Percentiles rank a stretch among this genome's conserved stretches.
These are phyloP conservation scores for Adiantum capillusveneris DNA, from an alignment of 75 land plant genomes.

Conservation along the genomic window DNA sequence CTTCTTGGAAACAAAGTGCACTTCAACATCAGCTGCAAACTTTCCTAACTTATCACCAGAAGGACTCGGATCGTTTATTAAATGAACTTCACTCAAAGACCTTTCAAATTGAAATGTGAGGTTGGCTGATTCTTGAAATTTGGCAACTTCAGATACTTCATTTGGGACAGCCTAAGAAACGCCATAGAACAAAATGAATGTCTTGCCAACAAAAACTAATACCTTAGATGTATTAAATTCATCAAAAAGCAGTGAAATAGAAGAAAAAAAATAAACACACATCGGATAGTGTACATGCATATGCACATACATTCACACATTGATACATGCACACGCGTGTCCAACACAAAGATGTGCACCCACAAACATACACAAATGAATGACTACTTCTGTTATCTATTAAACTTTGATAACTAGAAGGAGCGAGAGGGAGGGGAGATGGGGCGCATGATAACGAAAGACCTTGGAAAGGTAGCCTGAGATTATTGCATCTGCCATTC, in stretches of 20 bases:
- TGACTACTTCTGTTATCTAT: too few species aligned
- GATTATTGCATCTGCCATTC: constrained; percentile 64
- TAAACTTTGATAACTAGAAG: too few species aligned
- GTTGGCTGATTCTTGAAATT: constrained; percentile 53
- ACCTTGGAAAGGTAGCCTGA: constrained; percentile 73
- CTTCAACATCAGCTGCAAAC: constrained; percentile 79
- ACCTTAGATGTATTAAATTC: too few species aligned
- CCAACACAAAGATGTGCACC: too few species aligned
- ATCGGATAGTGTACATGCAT: too few species aligned
- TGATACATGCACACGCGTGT: too few species aligned
- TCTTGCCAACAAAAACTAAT: too few species aligned
- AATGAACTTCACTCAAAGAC: constrained; percentile 39
- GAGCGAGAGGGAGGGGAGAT: not conserved
- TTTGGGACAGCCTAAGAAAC: constrained; percentile 68
- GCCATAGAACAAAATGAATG: too few species aligned
- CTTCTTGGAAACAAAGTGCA: constrained; percentile 83
- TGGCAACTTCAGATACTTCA: constrained; percentile 65
- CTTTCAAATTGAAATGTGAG: constrained; percentile 68
- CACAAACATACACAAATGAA: too few species aligned
- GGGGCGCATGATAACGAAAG: not conserved
- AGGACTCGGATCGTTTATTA: constrained; percentile 45
- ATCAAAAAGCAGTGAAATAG: too few species aligned
- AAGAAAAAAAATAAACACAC: too few species aligned
- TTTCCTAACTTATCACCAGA: constrained; percentile 54
- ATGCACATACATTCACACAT: too few species aligned